These are phyloP conservation scores for Cercospora canescens DNA, from an alignment of 2,329 filamentous ascomycete species.

Conservation along the genomic window DNA sequence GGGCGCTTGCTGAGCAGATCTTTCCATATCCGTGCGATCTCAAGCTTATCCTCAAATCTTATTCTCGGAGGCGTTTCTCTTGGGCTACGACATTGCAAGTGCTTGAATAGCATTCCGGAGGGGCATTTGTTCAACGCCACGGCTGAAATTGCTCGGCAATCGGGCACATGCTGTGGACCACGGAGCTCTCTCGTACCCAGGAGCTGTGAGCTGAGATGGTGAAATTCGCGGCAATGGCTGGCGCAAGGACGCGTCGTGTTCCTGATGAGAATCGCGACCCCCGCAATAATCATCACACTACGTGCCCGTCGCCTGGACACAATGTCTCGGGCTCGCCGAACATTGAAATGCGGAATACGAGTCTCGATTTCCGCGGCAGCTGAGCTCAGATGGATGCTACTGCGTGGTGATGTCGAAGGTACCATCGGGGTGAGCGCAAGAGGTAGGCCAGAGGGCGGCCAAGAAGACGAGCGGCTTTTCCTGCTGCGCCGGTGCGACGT, in stretches of 20 bases:
- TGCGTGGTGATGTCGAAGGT: background rate
- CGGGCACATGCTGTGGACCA: background rate
- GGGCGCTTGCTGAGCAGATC: conserved; percentile 2
- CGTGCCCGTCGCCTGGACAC: background rate
- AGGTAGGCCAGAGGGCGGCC: background rate
- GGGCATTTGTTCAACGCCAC: background rate
- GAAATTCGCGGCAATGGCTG: background rate
- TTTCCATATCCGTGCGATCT: background rate
- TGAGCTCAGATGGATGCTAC: background rate
- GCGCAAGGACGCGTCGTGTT: background rate
- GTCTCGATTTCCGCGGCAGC: background rate
- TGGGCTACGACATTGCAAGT: background rate
- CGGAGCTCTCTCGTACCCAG: background rate
- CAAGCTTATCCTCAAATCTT: conserved; percentile 2
- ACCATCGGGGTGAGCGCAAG: background rate
- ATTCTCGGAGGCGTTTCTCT: conserved; percentile 7
- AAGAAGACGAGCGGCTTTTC: background rate
- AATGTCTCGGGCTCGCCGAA: background rate
- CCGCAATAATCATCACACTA: background rate
- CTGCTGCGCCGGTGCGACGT: background rate
- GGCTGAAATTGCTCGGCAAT: background rate
- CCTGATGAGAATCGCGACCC: background rate
- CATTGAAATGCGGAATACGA: background rate
- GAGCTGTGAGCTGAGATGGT: background rate
- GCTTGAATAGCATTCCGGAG: background rate